Evolutionary conservation across 2,329 filamentous ascomycete species (phyloP), one percentile per base, ranked within the genome.

Genomic region (Nakataea oryzae): DNA sequence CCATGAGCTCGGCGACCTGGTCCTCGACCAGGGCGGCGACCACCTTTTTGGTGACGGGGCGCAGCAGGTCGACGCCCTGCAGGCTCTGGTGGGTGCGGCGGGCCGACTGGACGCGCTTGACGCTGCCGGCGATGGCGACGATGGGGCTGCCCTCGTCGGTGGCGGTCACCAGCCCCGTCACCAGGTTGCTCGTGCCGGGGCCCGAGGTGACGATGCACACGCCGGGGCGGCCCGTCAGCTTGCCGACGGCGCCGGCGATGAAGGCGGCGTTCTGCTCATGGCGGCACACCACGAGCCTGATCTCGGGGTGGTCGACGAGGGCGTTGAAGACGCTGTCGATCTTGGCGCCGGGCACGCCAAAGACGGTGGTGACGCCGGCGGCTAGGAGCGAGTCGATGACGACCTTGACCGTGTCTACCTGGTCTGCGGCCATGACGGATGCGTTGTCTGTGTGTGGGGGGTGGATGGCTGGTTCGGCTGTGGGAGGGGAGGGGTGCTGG

Each of bases 201-300:
- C 77, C 78, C 14, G 75, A 78, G 3, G 78, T 80, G 24, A 75
- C 78, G 57, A 79, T 75, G 67, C 74, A 78, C 1, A 79, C 77
- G 13, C 78, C 78, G 4, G 77, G 76, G 3, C 70, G 69, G 24
- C 77, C 78, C 1, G 77, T 79, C 63, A 80, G 75, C 32, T 76
- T 70, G 13, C 78, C 78, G 27, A 76, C 70, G 0, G 76, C 78
- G 2, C 76, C 76, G 26, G 78, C 78, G 71, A 80, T 80, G 69
- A 80, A 78, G 8, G 77, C 78, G 21, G 78, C 78, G 66, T 80
- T 80, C 62, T 80, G 78, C 66, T 80, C 78, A 64, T 80, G 78
- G 21, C 78, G 72, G 63, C 76, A 78, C 14, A 80, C 74, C 28
- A 80, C 70, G 21, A 80, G 71, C 63, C 73, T 72, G 69, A 80